These are phyloP conservation scores for Colletotrichum camelliae DNA, from an alignment of 2,329 filamentous ascomycete genomes.

Conservation along the genomic window DNA sequence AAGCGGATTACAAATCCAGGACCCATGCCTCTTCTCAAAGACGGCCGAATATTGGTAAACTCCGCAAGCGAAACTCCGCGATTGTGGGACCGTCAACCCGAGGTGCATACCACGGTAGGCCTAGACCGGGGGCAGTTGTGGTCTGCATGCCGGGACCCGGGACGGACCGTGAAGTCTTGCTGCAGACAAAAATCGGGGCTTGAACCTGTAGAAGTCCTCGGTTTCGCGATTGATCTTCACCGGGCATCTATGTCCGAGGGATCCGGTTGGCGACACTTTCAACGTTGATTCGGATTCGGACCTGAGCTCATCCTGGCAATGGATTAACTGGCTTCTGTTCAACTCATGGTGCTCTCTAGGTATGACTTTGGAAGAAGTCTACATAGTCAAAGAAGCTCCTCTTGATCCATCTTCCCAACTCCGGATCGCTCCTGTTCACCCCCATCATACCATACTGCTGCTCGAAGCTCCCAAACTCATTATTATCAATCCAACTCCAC, in stretches of 20 bases:
- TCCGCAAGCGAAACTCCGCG: neutral
- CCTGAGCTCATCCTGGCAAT: neutral
- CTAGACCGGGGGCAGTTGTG: neutral
- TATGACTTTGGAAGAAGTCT: constrained; percentile 46
- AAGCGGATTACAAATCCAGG: constrained; percentile 12
- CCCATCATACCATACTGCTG: constrained; percentile 61
- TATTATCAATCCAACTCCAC: constrained; percentile 59
- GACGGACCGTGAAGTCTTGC: neutral
- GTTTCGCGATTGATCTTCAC: neutral
- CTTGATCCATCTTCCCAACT: constrained; percentile 56
- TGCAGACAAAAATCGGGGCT: neutral
- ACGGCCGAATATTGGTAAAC: neutral
- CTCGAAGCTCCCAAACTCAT: constrained; percentile 62
- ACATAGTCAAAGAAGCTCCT: constrained; percentile 65
- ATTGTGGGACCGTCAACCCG: neutral
- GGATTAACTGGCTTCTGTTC: fast-evolving
- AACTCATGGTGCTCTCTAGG: neutral
- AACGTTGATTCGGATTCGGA: neutral
- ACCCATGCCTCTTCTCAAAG: neutral
- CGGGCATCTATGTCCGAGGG: neutral
- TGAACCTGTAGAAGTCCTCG: neutral
- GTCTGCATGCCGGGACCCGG: neutral
- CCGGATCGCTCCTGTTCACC: constrained; percentile 52
- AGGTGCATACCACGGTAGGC: neutral
- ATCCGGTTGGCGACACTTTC: neutral